Base-by-base conservation (phyloP, 345 rosid species). In the Stellera chamaejasme region DNA sequence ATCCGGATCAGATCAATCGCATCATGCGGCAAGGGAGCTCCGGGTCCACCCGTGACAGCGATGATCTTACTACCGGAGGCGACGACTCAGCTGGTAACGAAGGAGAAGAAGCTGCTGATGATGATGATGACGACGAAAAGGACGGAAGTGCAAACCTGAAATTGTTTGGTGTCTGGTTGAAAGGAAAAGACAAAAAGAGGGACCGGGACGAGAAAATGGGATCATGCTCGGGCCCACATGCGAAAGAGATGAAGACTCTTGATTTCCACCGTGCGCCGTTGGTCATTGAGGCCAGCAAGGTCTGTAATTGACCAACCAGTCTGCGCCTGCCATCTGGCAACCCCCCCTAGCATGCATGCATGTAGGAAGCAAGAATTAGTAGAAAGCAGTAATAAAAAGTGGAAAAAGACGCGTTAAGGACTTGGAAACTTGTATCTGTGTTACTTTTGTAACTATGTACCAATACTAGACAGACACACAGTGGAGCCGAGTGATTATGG, bases 141-240 rank as follows among this genome's bases (percentile, higher is more conserved):
- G 50, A 66, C 39, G 75, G 53, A 6, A 85, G 73, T 42, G 79
- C 59, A 57, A 68, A 74, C 3, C 62, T 80, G 82, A 91, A 88
- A 66, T 76, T 91, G 56, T 91, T 91, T 46, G 98, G 98, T 45
- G 98, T 85, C 28, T 70, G 88, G 88, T 41, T 91, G 81, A 79
- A 73, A 61, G 78, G 76, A 43, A 54, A 43, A 55, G 69, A 59
- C 53, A 83, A 64, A 16, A 85, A 91, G 80, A 75, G 98, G 67
- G 79, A 50, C 11, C 88, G 92, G 5, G 92, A 75, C 25, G 95
- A 85, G 62, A 72, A 57, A 63, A 68, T 60, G 10, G 77, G 80
- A 44, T 19, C 23, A 19, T 72, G 74, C 4, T 59, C 67, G 44
- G 92, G 88, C 68, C 69, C 84, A 66, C 81, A 48, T 26, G 56